A percentile compares a stretch with the other conserved stretches of the same genome.
phyloP scores from a whole-genome alignment of 73 alveolate genomes.

The Strombidium stylifer region DNA sequence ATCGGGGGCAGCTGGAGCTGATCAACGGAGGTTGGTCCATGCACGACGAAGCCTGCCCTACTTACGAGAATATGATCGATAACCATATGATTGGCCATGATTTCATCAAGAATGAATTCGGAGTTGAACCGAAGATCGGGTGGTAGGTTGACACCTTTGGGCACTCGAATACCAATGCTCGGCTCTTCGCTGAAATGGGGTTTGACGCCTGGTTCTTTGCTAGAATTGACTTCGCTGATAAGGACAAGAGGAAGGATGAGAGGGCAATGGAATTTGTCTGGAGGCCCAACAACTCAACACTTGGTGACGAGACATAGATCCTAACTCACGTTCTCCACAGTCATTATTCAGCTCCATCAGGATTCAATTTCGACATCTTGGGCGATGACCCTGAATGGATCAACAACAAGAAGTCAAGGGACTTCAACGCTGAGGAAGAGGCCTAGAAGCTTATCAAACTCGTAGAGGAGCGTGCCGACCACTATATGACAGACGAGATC shows the following conservation, averaged over 20 bases:
- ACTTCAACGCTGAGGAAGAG: slow-evolving; percentile 58
- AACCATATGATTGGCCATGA: slow-evolving; percentile 89
- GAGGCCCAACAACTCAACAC: slow-evolving; percentile 63
- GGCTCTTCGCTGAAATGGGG: slow-evolving; percentile 88
- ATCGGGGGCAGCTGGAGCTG: slow-evolving; percentile 78
- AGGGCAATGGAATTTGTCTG: slow-evolving; percentile 79
- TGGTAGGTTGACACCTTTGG: slow-evolving; percentile 98
- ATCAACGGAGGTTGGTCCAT: slow-evolving; percentile 96
- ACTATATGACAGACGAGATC: slow-evolving; percentile 51
- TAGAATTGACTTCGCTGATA: slow-evolving; percentile 89
- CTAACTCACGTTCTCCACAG: slow-evolving; percentile 40
- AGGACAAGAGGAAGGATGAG: slow-evolving; percentile 54
- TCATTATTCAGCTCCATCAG: slow-evolving; percentile 36
- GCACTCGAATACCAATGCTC: slow-evolving; percentile 84
- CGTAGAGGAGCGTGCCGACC: slow-evolving; percentile 18
- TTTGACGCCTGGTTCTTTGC: slow-evolving; percentile 91
- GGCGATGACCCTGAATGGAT: slow-evolving; percentile 20
- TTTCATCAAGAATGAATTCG: slow-evolving; percentile 80
- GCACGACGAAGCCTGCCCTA: slow-evolving; percentile 96
- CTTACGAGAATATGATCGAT: slow-evolving; percentile 88
- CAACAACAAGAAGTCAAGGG: slow-evolving; percentile 46
- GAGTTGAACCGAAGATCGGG: slow-evolving; percentile 81
- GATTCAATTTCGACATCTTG: slow-evolving; percentile 15
- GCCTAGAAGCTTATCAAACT: slow-evolving; percentile 16
- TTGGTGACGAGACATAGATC: slow-evolving; percentile 37